Evolutionary conservation across 345 rosid genomes (phyloP).

Genomic region (Psidium friedrichsthalianum): DNA sequence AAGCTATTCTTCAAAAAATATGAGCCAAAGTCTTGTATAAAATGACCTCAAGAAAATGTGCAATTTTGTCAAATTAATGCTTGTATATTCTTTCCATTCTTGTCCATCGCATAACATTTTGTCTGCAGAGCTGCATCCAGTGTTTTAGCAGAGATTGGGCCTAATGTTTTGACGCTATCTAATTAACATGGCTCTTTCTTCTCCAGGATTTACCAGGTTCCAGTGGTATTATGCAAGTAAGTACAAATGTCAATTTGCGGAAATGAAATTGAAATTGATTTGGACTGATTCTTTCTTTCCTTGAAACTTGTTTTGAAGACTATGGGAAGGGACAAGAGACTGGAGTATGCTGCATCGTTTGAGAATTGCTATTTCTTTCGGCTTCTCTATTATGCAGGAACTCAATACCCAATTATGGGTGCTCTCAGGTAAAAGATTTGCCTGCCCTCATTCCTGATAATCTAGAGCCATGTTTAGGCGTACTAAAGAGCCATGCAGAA

Average conservation of each 20-base stretch:
- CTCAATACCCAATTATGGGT: conserved; percentile 95
- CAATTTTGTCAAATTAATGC: background rate
- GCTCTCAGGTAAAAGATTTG: conserved; percentile 56
- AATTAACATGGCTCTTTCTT: background rate
- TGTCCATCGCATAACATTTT: background rate
- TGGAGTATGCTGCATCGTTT: conserved; percentile 82
- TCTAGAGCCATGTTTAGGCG: background rate
- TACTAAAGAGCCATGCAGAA: background rate
- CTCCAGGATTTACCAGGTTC: conserved; percentile 82
- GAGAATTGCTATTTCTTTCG: conserved; percentile 74
- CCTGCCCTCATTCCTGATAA: background rate
- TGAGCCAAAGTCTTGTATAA: background rate
- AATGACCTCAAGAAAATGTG: background rate
- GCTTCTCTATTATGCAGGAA: conserved; percentile 87
- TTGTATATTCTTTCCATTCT: background rate
- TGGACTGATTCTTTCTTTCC: background rate
- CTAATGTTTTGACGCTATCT: background rate
- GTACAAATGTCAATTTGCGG: conserved; percentile 4
- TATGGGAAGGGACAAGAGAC: conserved; percentile 82
- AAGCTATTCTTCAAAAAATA: background rate
- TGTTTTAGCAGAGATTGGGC: background rate
- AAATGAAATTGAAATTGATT: background rate
- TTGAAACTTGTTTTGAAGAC: conserved; percentile 30
- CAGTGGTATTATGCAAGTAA: conserved; percentile 96
- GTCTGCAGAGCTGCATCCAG: background rate